phyloP scores from a whole-genome alignment of 331 rosid species.

The Phaseolus coccineus region DNA sequence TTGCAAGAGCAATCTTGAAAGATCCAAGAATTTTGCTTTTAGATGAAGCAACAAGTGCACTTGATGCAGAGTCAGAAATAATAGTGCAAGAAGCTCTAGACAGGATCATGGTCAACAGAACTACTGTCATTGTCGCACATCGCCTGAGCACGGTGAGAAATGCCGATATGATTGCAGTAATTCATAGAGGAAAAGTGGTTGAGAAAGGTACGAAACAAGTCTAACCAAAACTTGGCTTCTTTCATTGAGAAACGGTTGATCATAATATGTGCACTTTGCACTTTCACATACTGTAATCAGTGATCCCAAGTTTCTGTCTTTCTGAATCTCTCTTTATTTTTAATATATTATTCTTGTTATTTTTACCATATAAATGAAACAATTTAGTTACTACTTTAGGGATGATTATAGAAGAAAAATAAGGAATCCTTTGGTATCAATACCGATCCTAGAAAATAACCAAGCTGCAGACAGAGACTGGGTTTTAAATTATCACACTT shows the following conservation, averaged over 20 bases:
- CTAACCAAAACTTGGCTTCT: neutral
- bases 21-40: constrained; percentile 80
- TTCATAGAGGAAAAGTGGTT: constrained; percentile 80
- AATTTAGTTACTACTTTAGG: neutral
- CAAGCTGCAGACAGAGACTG: neutral
- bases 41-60: constrained; percentile 92
- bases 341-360: neutral
- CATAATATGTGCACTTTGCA: neutral
- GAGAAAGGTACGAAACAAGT: constrained; percentile 64
- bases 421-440: neutral
- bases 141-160: constrained; percentile 83
- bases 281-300: neutral
- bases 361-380: neutral
- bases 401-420: neutral
- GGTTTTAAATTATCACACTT: neutral
- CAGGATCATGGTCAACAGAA: constrained; percentile 79
- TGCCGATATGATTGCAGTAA: constrained; percentile 78
- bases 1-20: constrained; percentile 83
- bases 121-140: constrained; percentile 83
- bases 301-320: constrained; percentile 1
- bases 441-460: neutral
- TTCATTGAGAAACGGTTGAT: neutral
- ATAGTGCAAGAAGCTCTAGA: constrained; percentile 84
- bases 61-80: constrained; percentile 87
- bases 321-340: neutral